These are phyloP conservation scores for Nemania sp. DNA, from an alignment of 2,329 filamentous ascomycete genomes.

Conservation along the genomic window DNA sequence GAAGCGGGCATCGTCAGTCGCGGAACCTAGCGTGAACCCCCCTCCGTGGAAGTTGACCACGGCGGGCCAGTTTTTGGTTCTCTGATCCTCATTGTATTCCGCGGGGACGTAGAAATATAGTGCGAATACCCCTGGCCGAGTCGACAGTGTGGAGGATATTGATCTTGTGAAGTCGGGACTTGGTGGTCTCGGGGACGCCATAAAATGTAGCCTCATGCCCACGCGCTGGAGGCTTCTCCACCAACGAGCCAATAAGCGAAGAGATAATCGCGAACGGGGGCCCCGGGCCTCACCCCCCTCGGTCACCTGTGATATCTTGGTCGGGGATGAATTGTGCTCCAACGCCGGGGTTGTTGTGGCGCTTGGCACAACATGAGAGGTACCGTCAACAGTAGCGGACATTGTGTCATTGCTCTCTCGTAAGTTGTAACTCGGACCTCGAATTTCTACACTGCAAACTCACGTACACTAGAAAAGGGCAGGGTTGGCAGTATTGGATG, in stretches of 20 bases:
- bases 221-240: conserved; percentile 71
- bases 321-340: conserved; percentile 21
- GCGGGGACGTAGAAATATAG: conserved; percentile 50
- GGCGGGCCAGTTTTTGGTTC: conserved; percentile 49
- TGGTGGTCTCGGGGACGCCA: conserved; percentile 64
- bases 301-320: conserved; percentile 31
- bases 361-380: conserved; percentile 17
- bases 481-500: too few species aligned
- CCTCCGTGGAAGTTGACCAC: conserved; percentile 71
- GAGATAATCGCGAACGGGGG: conserved; percentile 58
- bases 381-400: conserved; percentile 20
- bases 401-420: conserved; percentile 20
- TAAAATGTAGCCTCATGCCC: conserved; percentile 69
- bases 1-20: conserved; percentile 67
- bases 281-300: conserved; percentile 34
- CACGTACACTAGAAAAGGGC: too few species aligned
- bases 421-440: not conserved
- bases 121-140: conserved; percentile 41
- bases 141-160: conserved; percentile 52
- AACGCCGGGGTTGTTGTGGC: not conserved
- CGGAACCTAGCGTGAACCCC: conserved; percentile 66
- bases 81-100: conserved; percentile 41
- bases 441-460: too few species aligned
- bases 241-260: conserved; percentile 65
- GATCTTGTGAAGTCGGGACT: conserved; percentile 62